Evolutionary conservation across 441 rosid species (phyloP).

Genomic region (Populus hybrid): DNA sequence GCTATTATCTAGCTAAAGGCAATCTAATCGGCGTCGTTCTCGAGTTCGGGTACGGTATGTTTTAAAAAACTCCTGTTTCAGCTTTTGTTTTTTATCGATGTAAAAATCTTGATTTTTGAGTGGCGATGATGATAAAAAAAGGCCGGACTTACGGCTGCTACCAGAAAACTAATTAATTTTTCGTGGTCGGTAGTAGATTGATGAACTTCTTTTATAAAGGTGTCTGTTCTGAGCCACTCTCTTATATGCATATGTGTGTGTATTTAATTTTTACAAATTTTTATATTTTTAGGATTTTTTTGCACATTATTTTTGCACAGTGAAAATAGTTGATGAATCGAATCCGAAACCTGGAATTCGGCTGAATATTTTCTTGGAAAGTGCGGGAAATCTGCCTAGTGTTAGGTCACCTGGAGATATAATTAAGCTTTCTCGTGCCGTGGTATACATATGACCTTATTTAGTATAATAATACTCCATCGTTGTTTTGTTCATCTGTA

Average conservation of each 20-base stretch:
- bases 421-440: conserved; percentile 42
- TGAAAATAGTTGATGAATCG: conserved; percentile 51
- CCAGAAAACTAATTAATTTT: conserved; percentile 5
- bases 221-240: conserved; percentile 45
- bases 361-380: conserved; percentile 42
- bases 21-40: conserved; percentile 42
- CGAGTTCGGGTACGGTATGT: conserved; percentile 27
- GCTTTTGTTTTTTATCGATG: background rate
- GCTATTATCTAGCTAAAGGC: conserved; percentile 42
- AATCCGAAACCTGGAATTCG: conserved; percentile 35
- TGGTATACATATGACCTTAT: conserved; percentile 27
- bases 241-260: background rate
- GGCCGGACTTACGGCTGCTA: conserved; percentile 70
- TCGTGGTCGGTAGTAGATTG: conserved; percentile 39
- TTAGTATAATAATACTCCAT: background rate
- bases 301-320: conserved; percentile 48
- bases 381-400: conserved; percentile 39
- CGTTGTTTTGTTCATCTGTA: background rate
- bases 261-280: background rate
- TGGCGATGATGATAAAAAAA: conserved; percentile 55
- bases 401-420: conserved; percentile 51
- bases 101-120: background rate
- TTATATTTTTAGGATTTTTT: background rate
- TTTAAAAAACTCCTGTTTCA: no score
- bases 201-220: conserved; percentile 36